Evolutionary conservation across 73 alveolate genomes (phyloP).

Genomic region (Stentor roeselii): DNA sequence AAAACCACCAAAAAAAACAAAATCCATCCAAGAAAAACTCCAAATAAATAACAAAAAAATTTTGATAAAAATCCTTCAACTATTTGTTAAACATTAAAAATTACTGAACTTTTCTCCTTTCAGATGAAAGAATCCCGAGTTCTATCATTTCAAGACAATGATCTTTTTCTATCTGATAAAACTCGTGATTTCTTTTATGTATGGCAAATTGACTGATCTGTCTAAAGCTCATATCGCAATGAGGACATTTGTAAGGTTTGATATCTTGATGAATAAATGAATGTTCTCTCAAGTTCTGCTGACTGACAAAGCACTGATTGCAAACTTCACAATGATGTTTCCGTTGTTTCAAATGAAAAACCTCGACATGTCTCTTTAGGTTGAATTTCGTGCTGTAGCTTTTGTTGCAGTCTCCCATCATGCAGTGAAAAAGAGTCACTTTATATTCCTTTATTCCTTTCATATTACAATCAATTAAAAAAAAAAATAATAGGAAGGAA

Average conservation of each 20-base stretch:
- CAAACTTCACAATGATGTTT: conserved; percentile 8
- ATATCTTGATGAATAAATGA: background rate
- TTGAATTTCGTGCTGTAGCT: conserved; percentile 2
- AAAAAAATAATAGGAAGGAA: background rate
- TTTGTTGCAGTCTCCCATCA: background rate
- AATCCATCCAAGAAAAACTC: too few relatives aligned
- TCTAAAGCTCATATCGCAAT: conserved; percentile 5
- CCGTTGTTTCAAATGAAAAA: background rate
- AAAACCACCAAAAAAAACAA: too few relatives aligned
- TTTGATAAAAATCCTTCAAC: too few relatives aligned
- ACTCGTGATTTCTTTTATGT: background rate
- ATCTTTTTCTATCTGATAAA: background rate
- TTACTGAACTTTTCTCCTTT: too few relatives aligned
- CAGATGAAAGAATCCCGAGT: too few relatives aligned
- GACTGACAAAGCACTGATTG: background rate
- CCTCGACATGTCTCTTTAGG: conserved; percentile 6
- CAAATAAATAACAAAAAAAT: too few relatives aligned
- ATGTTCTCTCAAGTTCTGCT: conserved; percentile 14
- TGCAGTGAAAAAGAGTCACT: background rate
- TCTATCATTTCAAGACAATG: background rate
- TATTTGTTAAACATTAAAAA: too few relatives aligned
- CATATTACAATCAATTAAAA: background rate
- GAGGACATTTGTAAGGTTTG: background rate
- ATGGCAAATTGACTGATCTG: background rate
- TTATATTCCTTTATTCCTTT: background rate